Conservation (phyloP, 345 rosid genomes). For the Pistacia atlantica region DNA sequence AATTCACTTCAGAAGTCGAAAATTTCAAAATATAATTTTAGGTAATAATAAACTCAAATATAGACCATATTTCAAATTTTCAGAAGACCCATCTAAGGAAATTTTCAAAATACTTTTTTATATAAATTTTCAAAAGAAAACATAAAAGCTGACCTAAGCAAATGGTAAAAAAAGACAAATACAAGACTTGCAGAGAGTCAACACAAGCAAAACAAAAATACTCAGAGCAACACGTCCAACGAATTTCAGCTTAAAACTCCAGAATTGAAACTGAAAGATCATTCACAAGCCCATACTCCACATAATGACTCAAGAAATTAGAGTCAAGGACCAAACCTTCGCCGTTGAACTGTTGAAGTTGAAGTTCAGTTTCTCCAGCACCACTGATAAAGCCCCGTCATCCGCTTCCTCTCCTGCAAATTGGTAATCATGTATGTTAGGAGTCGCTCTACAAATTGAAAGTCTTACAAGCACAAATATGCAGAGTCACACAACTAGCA, state of each 20-base stretch:
- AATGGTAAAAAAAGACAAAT: too few species aligned
- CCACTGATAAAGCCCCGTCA: constrained; percentile 91
- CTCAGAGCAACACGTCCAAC: neutral
- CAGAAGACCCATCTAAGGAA: neutral
- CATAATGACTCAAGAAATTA: constrained; percentile 2
- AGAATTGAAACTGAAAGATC: neutral
- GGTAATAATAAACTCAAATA: neutral
- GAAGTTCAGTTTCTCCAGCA: constrained; percentile 99
- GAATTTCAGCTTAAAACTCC: neutral
- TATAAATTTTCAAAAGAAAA: neutral
- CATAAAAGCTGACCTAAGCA: too few species aligned
- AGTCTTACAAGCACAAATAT: neutral
- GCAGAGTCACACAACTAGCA: constrained; percentile 2
- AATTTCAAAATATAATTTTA: too few species aligned
- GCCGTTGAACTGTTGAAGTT: constrained; percentile 62
- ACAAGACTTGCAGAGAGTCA: neutral
- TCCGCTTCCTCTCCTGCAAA: constrained; percentile 91
- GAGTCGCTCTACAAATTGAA: constrained; percentile 7
- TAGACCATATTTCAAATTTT: neutral
- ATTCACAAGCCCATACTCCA: neutral
- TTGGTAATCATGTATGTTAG: constrained; percentile 14
- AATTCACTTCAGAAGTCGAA: neutral
- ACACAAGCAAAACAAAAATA: neutral
- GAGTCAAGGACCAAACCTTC: constrained; percentile 54
- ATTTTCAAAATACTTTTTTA: neutral